Percentiles rank a stretch among this genome's conserved stretches.
Evolutionary conservation across 2,329 filamentous ascomycete species (phyloP).

Genomic region (Epichloe sibirici): DNA sequence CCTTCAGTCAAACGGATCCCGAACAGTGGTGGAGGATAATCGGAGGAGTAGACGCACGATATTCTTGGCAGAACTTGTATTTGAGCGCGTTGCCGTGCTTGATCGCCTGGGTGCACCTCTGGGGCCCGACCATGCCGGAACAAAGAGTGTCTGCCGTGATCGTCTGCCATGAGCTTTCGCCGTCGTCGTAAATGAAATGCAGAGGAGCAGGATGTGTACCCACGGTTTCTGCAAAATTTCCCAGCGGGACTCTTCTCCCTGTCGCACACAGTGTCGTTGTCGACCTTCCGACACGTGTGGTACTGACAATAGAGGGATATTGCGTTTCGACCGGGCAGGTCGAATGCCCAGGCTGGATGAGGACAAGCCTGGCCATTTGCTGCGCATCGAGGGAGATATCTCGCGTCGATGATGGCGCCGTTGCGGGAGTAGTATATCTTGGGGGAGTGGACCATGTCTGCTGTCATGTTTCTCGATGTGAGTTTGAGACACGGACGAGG

Average conservation of each 20-base stretch:
- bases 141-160: neutral
- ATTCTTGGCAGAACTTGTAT: neutral
- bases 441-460: no score
- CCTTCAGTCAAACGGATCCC: no score
- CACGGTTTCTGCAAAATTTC: conserved; percentile 1
- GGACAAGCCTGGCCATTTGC: neutral
- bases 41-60: neutral
- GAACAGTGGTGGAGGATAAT: no score
- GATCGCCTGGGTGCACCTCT: neutral
- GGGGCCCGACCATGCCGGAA: neutral
- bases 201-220: neutral
- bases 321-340: neutral
- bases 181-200: neutral
- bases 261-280: neutral
- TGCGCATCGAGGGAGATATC: neutral
- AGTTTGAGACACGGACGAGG: no score
- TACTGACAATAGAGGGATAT: conserved; percentile 2
- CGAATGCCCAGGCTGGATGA: neutral
- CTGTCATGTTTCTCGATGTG: no score
- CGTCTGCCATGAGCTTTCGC: no score
- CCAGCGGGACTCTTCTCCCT: neutral
- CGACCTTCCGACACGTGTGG: conserved; percentile 3
- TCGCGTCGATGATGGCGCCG: neutral
- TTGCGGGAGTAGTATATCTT: neutral
- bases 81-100: neutral